Evolutionary conservation across 2,329 filamentous ascomycete species (phyloP).

Genomic region (Chrysosporium keratinophilum): DNA sequence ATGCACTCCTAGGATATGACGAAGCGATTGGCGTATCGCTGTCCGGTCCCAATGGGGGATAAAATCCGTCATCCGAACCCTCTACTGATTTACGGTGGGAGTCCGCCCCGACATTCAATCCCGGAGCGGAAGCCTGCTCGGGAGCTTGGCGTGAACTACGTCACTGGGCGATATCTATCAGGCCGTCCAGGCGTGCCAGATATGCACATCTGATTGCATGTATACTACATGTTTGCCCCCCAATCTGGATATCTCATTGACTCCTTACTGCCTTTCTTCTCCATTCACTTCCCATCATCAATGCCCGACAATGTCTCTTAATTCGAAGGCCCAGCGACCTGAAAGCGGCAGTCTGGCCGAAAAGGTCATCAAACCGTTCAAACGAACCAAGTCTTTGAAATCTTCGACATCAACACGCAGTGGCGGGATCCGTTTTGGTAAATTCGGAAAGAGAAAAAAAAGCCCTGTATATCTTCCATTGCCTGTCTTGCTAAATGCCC

Average conservation of each 20-base stretch:
- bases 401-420: neutral
- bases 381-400: neutral
- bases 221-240: neutral
- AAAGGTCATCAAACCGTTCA: constrained; percentile 1
- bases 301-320: neutral
- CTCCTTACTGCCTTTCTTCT: neutral
- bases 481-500: neutral
- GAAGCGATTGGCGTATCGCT: too few relatives aligned
- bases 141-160: neutral
- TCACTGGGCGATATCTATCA: neutral
- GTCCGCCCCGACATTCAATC: too few relatives aligned
- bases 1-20: too few relatives aligned
- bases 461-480: too few relatives aligned
- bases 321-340: neutral
- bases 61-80: too few relatives aligned
- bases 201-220: neutral
- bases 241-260: neutral
- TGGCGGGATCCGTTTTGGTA: neutral
- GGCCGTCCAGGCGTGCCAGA: neutral
- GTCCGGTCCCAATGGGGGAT: too few relatives aligned
- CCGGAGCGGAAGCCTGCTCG: too few relatives aligned
- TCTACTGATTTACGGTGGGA: too few relatives aligned
- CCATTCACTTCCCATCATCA: neutral
- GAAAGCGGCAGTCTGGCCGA: neutral
- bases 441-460: neutral